Evolutionary conservation across 2,329 filamentous ascomycete species (phyloP).

Genomic region (Pseudofabraea citricarpa): DNA sequence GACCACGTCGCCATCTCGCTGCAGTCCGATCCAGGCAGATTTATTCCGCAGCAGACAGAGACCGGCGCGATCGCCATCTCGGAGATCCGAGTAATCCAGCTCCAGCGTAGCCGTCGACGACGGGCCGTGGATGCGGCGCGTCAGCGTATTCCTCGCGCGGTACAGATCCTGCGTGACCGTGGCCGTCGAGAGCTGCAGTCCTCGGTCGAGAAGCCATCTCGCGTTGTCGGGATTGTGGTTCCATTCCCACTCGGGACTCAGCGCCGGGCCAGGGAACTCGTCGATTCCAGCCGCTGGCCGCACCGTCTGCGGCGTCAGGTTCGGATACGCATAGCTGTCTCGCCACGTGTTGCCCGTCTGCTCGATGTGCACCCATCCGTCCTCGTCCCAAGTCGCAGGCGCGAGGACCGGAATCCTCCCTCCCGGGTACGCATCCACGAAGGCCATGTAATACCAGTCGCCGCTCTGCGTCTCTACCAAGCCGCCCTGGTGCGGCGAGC

Average conservation of each 20-base stretch:
- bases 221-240: constrained; percentile 54
- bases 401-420: constrained; percentile 54
- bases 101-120: constrained; percentile 42
- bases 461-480: constrained; percentile 46
- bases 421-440: constrained; percentile 49
- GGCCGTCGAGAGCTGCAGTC: constrained; percentile 42
- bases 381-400: constrained; percentile 44
- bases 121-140: constrained; percentile 42
- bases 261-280: constrained; percentile 35
- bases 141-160: constrained; percentile 40
- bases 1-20: constrained; percentile 29
- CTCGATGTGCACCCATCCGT: constrained; percentile 46
- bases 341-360: constrained; percentile 43
- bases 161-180: constrained; percentile 48
- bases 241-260: constrained; percentile 52
- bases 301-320: constrained; percentile 24
- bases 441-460: constrained; percentile 56
- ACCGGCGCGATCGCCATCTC: constrained; percentile 46
- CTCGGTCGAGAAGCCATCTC: constrained; percentile 38
- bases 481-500: constrained; percentile 49
- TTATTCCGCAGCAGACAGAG: constrained; percentile 48
- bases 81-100: constrained; percentile 43
- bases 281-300: constrained; percentile 36
- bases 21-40: constrained; percentile 47
- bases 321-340: constrained; percentile 35